Base-by-base conservation (phyloP, 306 rosid genomes). In the Prinsepia uniflora region DNA sequence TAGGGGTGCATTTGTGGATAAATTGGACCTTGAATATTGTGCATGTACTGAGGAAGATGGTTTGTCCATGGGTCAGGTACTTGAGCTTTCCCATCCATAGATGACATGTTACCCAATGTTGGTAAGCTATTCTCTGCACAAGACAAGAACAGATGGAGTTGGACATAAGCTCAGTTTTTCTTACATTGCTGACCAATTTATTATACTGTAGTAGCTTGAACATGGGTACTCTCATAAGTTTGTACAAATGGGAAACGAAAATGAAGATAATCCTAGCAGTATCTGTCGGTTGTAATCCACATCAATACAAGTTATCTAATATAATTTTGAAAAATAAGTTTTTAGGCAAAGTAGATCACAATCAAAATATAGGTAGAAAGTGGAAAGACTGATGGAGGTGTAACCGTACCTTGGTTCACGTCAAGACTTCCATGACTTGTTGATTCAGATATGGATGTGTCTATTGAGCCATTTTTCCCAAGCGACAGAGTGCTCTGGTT, bases 381-480 rank as follows among this genome's bases (percentile, higher is more conserved):
- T 0, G 42, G 44, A 52, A 22, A 56, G 20, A 58, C 34, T 50
- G 13, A 43, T 39, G 68, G 17, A 57, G 24, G 34, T 44, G 36
- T 8, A 74, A 74, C 13, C 78, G 73, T 90, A 94, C 99, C 97
- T 79, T 88, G 97, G 78, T 78, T 82, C 17, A 50, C 83, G 55
- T 94, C 99, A 67, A 83, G 79, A 79, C 96, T 95, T 79, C 92
- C 95, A 78, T 83, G 92, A 83, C 97, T 89, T 59, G 90, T 83
- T 64, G 96, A 94, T 60, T 89, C 96, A 54, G 95, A 87, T 56
- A 79, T 62, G 10, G 93, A 75, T 39, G 81, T 58, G 72, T 89
- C 96, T 30, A 67, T 53, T 40, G 80, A 55, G 57, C 90, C 85
- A 66, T 85, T 86, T 43, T 85, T 85, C 70, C 75, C 84, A 65